Base-by-base conservation (phyloP, 805 yeast species). In the Metahyphopichia silvanorum region DNA sequence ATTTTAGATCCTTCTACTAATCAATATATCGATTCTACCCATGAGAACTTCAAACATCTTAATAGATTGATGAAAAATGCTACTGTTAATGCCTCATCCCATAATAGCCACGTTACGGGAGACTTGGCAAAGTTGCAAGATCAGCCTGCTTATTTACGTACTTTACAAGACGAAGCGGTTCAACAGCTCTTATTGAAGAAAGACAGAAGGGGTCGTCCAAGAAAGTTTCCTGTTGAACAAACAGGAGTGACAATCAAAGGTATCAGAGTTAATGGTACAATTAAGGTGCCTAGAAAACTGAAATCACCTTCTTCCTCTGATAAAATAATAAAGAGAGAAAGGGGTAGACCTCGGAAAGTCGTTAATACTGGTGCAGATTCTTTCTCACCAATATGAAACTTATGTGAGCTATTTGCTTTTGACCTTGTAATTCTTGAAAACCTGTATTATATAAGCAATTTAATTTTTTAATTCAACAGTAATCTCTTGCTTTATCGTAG, bases 121-220 rank as follows among this genome's bases (percentile, higher is more conserved):
- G 43, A 23, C 12, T 38, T 50, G 16, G 36, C 46, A 20, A 52
- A 42, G 39, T 43, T 49, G 25, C 47, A 46, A 29, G 51, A 53
- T n/a, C 59, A 58, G 37, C 61, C 62, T 2, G 44, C 60, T 5
- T 49, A 48, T 29, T 39, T 55, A 41, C 43, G 59, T 16, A 54
- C 46, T 9, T 49, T 55, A 28, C 57, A 51, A 16, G 59, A 55
- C 23, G 62, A 53, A 21, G 65, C 59, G 9, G 61, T 60, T 5
- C 46, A 60, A 38, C 55, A 59, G 35, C 49, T 65, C 20, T 44
- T 66, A 17, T 49, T 53, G 32, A 64, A 53, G 46, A 66, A 72
- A 46, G 66, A 69, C 52, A 57, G 63, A 51, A 36, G 76, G 25
- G 78, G 78, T 10, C 55, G 78, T 41, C 77, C 77, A 2, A 55